A percentile compares a stretch with the other conserved stretches of the same genome.
These are phyloP conservation scores for Micractinium sp. DNA, from an alignment of 139 green algal species.

Conservation along the genomic window DNA sequence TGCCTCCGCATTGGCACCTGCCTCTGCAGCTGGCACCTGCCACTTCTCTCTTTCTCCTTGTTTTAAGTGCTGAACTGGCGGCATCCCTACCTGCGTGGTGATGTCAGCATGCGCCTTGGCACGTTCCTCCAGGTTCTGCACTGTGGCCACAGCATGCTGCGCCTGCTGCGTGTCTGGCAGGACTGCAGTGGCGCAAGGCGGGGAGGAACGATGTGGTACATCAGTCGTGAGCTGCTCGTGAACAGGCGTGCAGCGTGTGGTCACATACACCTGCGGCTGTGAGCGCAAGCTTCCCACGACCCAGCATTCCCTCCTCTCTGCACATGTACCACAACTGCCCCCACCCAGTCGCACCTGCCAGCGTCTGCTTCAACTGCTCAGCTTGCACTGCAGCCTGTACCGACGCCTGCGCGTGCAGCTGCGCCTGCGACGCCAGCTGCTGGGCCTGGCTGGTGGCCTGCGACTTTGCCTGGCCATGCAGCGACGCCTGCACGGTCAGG, in stretches of 20 bases:
- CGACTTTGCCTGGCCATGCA: slow-evolving; percentile 40
- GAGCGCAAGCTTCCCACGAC: neutral
- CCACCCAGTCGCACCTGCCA: slow-evolving; percentile 3
- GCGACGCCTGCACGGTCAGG: slow-evolving; percentile 39
- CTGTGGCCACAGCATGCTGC: slow-evolving; percentile 39
- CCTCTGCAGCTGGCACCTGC: neutral
- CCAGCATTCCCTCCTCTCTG: neutral
- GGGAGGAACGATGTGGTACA: neutral
- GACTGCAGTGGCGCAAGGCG: slow-evolving; percentile 9
- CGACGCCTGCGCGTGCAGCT: slow-evolving; percentile 66
- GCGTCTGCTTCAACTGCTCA: slow-evolving; percentile 54
- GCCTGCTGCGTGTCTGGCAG: slow-evolving; percentile 38
- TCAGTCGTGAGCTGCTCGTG: neutral
- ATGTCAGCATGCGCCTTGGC: slow-evolving; percentile 44
- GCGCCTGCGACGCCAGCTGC: slow-evolving; percentile 56
- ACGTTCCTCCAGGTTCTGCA: slow-evolving; percentile 37
- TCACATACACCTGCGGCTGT: neutral
- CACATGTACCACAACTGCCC: too few relatives aligned
- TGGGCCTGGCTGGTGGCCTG: slow-evolving; percentile 41
- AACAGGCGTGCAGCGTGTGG: neutral
- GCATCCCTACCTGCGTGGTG: slow-evolving; percentile 7
- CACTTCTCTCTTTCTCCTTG: too few relatives aligned
- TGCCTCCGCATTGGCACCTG: neutral
- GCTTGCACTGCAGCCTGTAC: slow-evolving; percentile 46
- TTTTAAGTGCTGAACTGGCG: too few relatives aligned